Base-by-base conservation (phyloP, 257 asterid species). In the Knoxia roxburghii region DNA sequence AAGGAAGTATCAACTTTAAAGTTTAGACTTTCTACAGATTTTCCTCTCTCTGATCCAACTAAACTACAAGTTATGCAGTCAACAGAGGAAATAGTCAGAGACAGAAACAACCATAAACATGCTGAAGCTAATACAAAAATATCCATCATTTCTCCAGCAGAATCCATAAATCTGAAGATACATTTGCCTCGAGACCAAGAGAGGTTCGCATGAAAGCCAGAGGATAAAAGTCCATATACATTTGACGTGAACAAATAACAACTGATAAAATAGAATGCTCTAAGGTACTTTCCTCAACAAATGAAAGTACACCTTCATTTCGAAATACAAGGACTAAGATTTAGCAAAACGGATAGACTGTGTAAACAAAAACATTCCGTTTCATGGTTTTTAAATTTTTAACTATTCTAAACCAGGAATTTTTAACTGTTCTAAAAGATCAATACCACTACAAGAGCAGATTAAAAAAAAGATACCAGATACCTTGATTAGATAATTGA, bases 401-500 rank as follows among this genome's bases (percentile, higher is more conserved):
- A 62, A n/a, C n/a, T n/a, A 41, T 13, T 11, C 20, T 26, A 49
- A 64, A 46, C 46, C 12, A 20, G 56, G 29, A 21, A 26, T 13
- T n/a, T n/a, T n/a, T n/a, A n/a, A n/a, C n/a, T n/a, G n/a, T n/a
- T n/a, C n/a, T n/a, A n/a, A n/a, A n/a, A n/a, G n/a, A n/a, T n/a
- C n/a, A n/a, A n/a, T n/a, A n/a, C n/a, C n/a, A 35, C 45, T 46
- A 30, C 23, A 48, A 46, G 60, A 11, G 35, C 30, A 49, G 29
- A 6, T 7, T 48, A 0, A 33, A 57, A 40, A 55, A 45, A 50
- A 62, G 53, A 62, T 62, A 62, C 75, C 69, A 51, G 35, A 62
- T 63, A 20, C 74, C 32, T 5, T 12, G 9, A 24, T 69, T 69
- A 61, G 33, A 32, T 21, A 12, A n/a, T 12, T 32, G 18, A 37